These are phyloP conservation scores for Candida morakotiae DNA, from an alignment of 805 yeast species.

Conservation along the genomic window DNA sequence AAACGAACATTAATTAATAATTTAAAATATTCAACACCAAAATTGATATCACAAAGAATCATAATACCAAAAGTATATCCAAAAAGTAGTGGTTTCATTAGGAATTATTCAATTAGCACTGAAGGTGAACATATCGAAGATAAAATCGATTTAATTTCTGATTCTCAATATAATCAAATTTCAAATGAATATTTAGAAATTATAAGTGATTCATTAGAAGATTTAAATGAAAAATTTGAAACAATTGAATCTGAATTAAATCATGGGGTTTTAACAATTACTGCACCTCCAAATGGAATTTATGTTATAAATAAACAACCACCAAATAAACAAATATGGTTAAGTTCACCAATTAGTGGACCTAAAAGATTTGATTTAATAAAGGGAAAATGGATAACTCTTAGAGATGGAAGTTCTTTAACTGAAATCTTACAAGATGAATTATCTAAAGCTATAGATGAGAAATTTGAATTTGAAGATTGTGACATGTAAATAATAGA, in stretches of 20 bases:
- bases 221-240: constrained; percentile 56
- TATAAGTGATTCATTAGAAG: constrained; percentile 64
- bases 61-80: background rate
- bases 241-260: constrained; percentile 72
- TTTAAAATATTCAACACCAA: background rate
- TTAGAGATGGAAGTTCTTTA: constrained; percentile 53
- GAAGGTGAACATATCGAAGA: constrained; percentile 52
- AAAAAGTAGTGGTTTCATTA: background rate
- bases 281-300: constrained; percentile 67
- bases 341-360: constrained; percentile 88
- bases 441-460: constrained; percentile 23
- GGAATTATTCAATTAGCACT: constrained; percentile 30
- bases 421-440: constrained; percentile 32
- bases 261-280: constrained; percentile 83
- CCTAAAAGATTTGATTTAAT: constrained; percentile 75
- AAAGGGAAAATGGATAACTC: constrained; percentile 71
- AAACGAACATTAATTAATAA: constrained; percentile 1
- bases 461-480: constrained; percentile 16
- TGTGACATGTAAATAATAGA: constrained; percentile 10
- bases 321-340: constrained; percentile 95
- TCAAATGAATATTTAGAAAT: constrained; percentile 70
- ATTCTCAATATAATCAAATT: constrained; percentile 54
- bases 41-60: background rate
- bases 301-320: constrained; percentile 97
- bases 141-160: constrained; percentile 45